Conservation (phyloP, 1,284 basidiomycete species). For the Neotropicomus parvogracilis region DNA sequence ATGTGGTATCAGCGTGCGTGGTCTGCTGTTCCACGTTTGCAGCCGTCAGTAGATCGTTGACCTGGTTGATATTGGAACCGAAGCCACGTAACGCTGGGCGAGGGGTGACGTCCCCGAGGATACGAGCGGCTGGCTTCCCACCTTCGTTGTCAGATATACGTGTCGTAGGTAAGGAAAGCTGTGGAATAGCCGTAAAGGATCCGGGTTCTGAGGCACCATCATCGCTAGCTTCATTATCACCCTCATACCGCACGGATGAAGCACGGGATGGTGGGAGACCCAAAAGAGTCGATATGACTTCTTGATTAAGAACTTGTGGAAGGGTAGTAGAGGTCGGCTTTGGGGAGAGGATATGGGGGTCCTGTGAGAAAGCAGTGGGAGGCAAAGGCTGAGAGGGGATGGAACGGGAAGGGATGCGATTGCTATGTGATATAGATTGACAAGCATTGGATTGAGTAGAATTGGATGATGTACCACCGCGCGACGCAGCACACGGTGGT, state of each 20-base stretch:
- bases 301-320: constrained; percentile 59
- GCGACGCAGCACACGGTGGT: constrained; percentile 22
- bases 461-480: constrained; percentile 1
- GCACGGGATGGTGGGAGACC: constrained; percentile 50
- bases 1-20: constrained; percentile 4
- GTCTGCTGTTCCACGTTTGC: constrained; percentile 25
- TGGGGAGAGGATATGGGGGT: constrained; percentile 41
- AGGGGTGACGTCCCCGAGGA: constrained; percentile 50
- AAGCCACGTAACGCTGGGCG: constrained; percentile 40
- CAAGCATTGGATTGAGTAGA: constrained; percentile 10
- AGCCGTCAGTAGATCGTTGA: constrained; percentile 30
- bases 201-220: constrained; percentile 40
- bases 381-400: constrained; percentile 9
- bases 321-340: constrained; percentile 44
- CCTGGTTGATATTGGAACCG: constrained; percentile 34
- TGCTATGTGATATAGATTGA: constrained; percentile 8
- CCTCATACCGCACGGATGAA: constrained; percentile 55
- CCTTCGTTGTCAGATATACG: constrained; percentile 12
- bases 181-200: constrained; percentile 37
- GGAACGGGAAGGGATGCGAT: constrained; percentile 2
- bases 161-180: constrained; percentile 22
- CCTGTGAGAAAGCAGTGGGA: constrained; percentile 24
- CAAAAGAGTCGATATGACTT: constrained; percentile 58
- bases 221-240: constrained; percentile 60
- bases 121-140: constrained; percentile 18